Base-by-base conservation (phyloP, 1,284 basidiomycete genomes). In the Pseudozyma flocculosa region DNA sequence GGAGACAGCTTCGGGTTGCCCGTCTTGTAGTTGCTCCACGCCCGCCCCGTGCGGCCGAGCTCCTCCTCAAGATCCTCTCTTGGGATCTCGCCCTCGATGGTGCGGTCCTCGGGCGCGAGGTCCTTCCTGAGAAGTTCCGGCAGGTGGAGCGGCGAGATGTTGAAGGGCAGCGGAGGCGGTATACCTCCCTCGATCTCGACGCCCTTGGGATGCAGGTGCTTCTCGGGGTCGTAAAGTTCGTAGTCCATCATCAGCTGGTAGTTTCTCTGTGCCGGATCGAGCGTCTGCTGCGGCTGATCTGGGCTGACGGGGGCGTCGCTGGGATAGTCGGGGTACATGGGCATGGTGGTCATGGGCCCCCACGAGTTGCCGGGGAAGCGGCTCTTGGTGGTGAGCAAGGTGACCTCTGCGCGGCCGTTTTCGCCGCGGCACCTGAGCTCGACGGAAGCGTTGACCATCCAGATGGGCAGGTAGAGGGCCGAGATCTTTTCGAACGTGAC, bases 301-400 rank as follows among this genome's bases (percentile, higher is more conserved):
- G n/a, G 9, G n/a, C 10, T 40, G 18, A 8, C 4, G 4, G 10
- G 4, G 10, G 38, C 38, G 21, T 64, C 57, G 48, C 50, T 17
- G 1, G 61, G 61, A 0, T 54, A 45, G 21, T 54, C 54, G 0
- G 62, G 62, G 15, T 44, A 23, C 62, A 65, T 58, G 3, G 62
- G 62, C 26, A 61, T 23, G 1, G 54, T 46, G 22, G 61, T 58
- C 62, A 65, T 65, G 2, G 62, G 62, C 38, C 61, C 61, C 62
- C 62, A 65, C 2, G 62, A 51, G 21, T 65, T 57, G 2, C 62
- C 62, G 1, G 62, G 62, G 22, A 65, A 57, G 9, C 62, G 32
- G 2, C 50, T 54, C 5, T 40, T 38, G 1, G 49, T 54, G 1
- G 45, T 41, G 49, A 65, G 47, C 30, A 61, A 53, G 41, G 48